Evolutionary conservation across 345 rosid species (phyloP).

Genomic region (Syzygium aqueum): DNA sequence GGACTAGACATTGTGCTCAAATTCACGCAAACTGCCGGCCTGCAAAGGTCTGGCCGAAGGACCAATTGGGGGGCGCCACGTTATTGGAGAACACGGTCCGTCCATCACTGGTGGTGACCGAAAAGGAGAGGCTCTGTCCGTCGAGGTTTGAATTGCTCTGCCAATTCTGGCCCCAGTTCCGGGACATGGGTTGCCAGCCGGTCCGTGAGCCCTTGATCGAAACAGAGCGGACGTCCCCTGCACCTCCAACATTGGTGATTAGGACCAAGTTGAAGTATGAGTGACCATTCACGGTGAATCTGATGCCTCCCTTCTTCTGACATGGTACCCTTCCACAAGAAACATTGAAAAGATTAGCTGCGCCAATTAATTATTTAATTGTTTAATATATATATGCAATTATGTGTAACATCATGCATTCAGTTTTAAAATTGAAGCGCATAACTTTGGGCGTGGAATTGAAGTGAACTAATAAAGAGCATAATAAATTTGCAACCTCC

Average conservation of each 20-base stretch:
- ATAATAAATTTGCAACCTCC: neutral
- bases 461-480: neutral
- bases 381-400: neutral
- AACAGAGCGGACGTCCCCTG: slow-evolving; percentile 37
- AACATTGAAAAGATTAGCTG: neutral
- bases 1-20: slow-evolving; percentile 11
- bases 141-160: slow-evolving; percentile 35
- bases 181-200: slow-evolving; percentile 42
- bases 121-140: slow-evolving; percentile 46
- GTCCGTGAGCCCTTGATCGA: slow-evolving; percentile 46
- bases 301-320: slow-evolving; percentile 38
- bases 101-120: slow-evolving; percentile 40
- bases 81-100: slow-evolving; percentile 24
- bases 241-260: slow-evolving; percentile 54
- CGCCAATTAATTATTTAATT: neutral
- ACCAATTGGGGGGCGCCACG: slow-evolving; percentile 38
- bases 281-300: slow-evolving; percentile 51
- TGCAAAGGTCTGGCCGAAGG: slow-evolving; percentile 40
- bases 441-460: neutral
- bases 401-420: neutral
- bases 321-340: slow-evolving; percentile 39
- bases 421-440: neutral
- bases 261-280: slow-evolving; percentile 50
- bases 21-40: slow-evolving; percentile 6
- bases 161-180: slow-evolving; percentile 68